Evolutionary conservation across 495 filamentous ascomycete species (phyloP).

Genomic region (Aspergillus indologenus): DNA sequence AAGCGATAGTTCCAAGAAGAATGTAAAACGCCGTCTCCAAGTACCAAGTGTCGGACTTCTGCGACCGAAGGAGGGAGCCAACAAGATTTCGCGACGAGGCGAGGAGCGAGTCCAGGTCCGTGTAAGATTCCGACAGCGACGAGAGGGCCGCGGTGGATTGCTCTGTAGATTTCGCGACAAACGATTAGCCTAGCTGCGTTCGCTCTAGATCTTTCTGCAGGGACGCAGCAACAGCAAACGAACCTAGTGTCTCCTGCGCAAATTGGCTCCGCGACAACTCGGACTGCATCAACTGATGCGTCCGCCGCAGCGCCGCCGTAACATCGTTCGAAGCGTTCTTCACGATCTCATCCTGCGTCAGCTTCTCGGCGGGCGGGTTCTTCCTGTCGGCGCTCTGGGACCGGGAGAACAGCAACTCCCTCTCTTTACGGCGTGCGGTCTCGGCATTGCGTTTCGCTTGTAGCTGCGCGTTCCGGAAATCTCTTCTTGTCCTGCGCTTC

Average conservation of each 20-base stretch:
- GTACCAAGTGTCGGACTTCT: constrained; percentile 98
- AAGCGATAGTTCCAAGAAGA: constrained; percentile 68
- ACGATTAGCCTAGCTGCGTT: constrained; percentile 10
- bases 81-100: constrained; percentile 70
- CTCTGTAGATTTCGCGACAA: constrained; percentile 30
- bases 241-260: constrained; percentile 75
- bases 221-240: constrained; percentile 8
- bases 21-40: constrained; percentile 83
- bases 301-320: constrained; percentile 76
- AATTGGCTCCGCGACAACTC: constrained; percentile 84
- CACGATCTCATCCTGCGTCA: constrained; percentile 65
- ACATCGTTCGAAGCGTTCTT: constrained; percentile 76
- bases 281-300: constrained; percentile 76
- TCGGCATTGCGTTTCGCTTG: constrained; percentile 75
- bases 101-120: constrained; percentile 70
- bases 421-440: constrained; percentile 68
- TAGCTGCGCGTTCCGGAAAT: constrained; percentile 83
- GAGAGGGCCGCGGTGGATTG: constrained; percentile 76
- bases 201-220: too few relatives aligned
- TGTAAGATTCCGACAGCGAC: constrained; percentile 76
- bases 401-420: constrained; percentile 68
- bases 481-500: constrained; percentile 52
- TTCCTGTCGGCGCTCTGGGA: constrained; percentile 36
- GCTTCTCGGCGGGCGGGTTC: constrained; percentile 39
- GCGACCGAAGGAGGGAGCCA: constrained; percentile 72